Evolutionary conservation across 2,329 filamentous ascomycete genomes (phyloP).

Genomic region (Emmonsiellopsis sp.): DNA sequence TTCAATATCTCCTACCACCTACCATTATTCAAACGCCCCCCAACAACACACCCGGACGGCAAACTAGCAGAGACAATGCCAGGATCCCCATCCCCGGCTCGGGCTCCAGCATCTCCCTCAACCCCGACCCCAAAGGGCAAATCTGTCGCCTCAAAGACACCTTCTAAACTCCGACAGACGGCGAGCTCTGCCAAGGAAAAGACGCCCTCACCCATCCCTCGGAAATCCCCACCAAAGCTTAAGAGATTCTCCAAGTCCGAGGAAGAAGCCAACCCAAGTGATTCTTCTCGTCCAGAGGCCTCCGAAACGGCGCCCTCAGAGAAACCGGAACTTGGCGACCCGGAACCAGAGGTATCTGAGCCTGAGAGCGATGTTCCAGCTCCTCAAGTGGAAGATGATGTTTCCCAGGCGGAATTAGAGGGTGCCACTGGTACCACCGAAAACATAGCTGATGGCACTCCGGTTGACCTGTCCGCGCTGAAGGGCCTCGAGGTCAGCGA

Average conservation of each 20-base stretch:
- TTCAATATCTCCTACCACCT: neutral
- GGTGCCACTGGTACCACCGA: neutral
- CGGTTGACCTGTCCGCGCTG: conserved; percentile 24
- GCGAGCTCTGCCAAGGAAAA: conserved; percentile 8
- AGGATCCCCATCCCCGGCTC: conserved; percentile 15
- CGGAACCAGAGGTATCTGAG: neutral
- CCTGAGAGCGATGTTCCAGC: conserved; percentile 49
- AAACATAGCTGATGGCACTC: conserved; percentile 8
- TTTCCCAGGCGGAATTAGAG: neutral
- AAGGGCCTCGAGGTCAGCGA: conserved; percentile 31
- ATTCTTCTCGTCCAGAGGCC: neutral
- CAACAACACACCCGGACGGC: neutral
- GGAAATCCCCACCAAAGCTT: conserved; percentile 8
- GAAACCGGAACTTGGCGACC: neutral
- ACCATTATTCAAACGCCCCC: too few species aligned
- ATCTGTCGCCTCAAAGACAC: conserved; percentile 14
- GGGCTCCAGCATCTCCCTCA: conserved; percentile 10
- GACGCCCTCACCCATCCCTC: conserved; percentile 8
- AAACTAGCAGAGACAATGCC: conserved; percentile 11
- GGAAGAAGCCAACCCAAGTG: neutral
- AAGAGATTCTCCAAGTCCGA: neutral
- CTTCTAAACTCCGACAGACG: conserved; percentile 15
- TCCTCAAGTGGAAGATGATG: neutral
- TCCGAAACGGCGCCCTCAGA: neutral
- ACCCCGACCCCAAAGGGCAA: conserved; percentile 19